A percentile compares a stretch with the other conserved stretches of the same genome.
phyloP scores from a whole-genome alignment of 164 flowering plant species.

The Chimonanthus salicifolius region DNA sequence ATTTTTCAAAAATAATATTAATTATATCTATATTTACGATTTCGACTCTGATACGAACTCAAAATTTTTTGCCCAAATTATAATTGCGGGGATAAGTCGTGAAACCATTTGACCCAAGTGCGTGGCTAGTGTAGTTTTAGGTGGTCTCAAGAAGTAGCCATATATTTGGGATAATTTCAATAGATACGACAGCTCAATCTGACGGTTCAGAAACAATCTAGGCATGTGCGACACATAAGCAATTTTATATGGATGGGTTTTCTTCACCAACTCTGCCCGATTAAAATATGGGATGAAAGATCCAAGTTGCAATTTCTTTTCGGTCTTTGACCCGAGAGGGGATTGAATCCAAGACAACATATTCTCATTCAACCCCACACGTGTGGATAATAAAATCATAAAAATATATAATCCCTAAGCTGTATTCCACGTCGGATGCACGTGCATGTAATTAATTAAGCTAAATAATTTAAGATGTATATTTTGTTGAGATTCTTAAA shows the following conservation, averaged over 20 bases:
- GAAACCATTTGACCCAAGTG: too few relatives aligned
- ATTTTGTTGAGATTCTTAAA: too few relatives aligned
- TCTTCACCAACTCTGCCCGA: not conserved
- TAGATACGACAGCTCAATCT: not conserved
- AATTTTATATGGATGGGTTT: not conserved
- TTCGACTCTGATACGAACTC: too few relatives aligned
- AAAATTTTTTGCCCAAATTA: too few relatives aligned
- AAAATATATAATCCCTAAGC: too few relatives aligned
- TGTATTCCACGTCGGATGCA: conserved; percentile 27
- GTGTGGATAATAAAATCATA: conserved; percentile 15
- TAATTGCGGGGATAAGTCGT: too few relatives aligned
- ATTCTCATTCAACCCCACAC: conserved; percentile 19
- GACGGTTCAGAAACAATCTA: not conserved
- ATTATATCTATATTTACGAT: too few relatives aligned
- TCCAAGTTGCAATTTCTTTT: conserved; percentile 11
- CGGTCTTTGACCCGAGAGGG: conserved; percentile 26
- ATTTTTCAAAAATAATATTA: too few relatives aligned
- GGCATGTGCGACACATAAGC: not conserved
- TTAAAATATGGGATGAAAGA: not conserved
- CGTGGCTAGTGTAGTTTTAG: too few relatives aligned
- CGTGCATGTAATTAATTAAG: conserved; percentile 12
- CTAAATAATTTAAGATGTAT: too few relatives aligned
- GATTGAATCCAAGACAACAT: conserved; percentile 10
- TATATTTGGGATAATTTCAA: too few relatives aligned
- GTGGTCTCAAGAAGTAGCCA: not conserved